Evolutionary conservation across 768 basidiomycete species (phyloP).

Genomic region (Imleria badia): DNA sequence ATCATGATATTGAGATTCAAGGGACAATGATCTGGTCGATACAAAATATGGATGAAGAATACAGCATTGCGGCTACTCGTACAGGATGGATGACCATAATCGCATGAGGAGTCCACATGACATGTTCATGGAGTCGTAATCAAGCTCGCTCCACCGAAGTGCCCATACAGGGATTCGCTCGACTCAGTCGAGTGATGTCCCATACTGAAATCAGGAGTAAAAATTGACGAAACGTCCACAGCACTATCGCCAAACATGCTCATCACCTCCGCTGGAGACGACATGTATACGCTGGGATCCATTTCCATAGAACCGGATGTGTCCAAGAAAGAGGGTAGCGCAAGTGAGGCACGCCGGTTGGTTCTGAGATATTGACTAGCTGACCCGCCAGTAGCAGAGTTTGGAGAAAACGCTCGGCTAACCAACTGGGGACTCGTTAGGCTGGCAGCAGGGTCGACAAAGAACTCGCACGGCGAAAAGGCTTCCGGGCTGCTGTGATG

Average conservation of each 20-base stretch:
- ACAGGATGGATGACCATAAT: conserved; percentile 13
- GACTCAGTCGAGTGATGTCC: conserved; percentile 26
- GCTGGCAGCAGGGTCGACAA: conserved; percentile 43
- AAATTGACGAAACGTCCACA: conserved; percentile 37
- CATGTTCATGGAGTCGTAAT: conserved; percentile 28
- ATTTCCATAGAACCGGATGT: conserved; percentile 42
- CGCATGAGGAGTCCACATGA: background rate
- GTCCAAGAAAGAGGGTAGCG: conserved; percentile 29
- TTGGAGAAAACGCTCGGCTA: conserved; percentile 23
- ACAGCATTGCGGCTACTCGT: conserved; percentile 12
- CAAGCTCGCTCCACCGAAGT: conserved; percentile 21
- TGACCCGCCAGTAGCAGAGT: conserved; percentile 11
- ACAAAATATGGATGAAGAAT: conserved; percentile 9
- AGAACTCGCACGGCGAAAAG: conserved; percentile 65
- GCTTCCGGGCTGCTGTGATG: conserved; percentile 60
- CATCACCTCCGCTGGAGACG: conserved; percentile 56
- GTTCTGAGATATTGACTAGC: conserved; percentile 25
- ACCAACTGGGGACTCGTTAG: conserved; percentile 25
- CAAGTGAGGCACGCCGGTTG: conserved; percentile 25
- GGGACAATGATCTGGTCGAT: background rate
- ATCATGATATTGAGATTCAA: conserved; percentile 1
- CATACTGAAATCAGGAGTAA: conserved; percentile 32
- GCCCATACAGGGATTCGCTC: conserved; percentile 29
- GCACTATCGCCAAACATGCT: conserved; percentile 51
- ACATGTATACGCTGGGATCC: conserved; percentile 54